Base-by-base conservation (phyloP, 2,329 filamentous ascomycete genomes). In the Thielaviopsis punctulata region DNA sequence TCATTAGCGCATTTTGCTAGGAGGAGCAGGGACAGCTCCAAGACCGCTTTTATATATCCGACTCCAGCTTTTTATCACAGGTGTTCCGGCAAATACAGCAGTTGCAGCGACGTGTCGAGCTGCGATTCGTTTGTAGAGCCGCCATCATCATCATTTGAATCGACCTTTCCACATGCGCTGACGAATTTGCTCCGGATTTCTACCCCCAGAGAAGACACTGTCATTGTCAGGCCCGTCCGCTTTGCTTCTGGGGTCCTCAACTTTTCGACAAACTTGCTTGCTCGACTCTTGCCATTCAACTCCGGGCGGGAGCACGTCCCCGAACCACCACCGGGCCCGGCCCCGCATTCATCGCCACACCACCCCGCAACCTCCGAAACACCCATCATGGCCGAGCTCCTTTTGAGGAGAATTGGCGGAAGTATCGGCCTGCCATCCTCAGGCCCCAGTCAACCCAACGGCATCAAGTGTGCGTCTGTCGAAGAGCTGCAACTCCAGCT, bases 401-500 rank as follows among this genome's bases (percentile, higher is more conserved):
- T 53, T 39, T 24, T 27, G 18, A 18, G 24, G 7, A 36, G 39
- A 8, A 21, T 49, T 9, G 21, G 22, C 27, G 9, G 18, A 21
- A 18, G 19, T 25, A 15, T 47, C 13, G 19, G 21, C 27, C 9
- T 27, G 13, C 3, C 51, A 19, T 36, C 22, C 25, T 4, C 13
- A 1, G 22, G 25, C 15, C 5, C 8, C 12, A n/a, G n/a, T 12
- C 21, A 10, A 19, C 19, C 33, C 2, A 33, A 7, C 4, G 33
- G 33, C 4, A 19, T 45, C 24, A 15, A 24, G 25, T 68, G 64
- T 58, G 56, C 57, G 33, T 66, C 65, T 15, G 53, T 65, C 45
- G 67, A 71, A 18, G 72, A 78, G 24, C 62, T 79, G 6, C 67
- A 71, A 56, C 57, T 58, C 21, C 68, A 68, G n/a, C 62, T 80